These are phyloP conservation scores for Ogataea pilisensis DNA, from an alignment of 805 yeast genomes.

Conservation along the genomic window DNA sequence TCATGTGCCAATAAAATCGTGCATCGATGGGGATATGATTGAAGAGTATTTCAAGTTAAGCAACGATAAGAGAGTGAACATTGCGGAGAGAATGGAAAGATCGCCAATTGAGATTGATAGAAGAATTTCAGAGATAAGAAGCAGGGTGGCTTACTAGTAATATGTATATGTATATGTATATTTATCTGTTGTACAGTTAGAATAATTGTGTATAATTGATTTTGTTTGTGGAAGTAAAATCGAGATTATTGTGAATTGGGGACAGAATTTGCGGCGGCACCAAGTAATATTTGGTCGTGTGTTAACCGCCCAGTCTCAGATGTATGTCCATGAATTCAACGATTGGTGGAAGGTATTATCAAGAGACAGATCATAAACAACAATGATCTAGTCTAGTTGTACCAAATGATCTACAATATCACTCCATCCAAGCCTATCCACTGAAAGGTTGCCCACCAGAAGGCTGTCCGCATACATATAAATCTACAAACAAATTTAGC, in stretches of 20 bases:
- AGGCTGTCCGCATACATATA: neutral
- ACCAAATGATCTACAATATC: neutral
- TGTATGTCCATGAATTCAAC: no score
- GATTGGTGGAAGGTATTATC: no score
- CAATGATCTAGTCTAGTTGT: no score
- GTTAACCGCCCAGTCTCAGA: no score
- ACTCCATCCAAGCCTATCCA: neutral
- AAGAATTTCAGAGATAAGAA: conserved; percentile 49
- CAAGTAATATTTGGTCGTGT: neutral
- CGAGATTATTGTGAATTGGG: no score
- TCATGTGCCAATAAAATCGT: conserved; percentile 72
- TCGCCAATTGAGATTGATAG: conserved; percentile 46
- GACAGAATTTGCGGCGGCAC: no score
- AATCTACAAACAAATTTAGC: no score
- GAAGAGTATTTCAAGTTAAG: conserved; percentile 47
- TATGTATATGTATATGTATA: neutral
- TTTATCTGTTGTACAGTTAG: no score
- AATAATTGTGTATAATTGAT: no score
- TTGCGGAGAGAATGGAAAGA: conserved; percentile 42
- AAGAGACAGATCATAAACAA: no score
- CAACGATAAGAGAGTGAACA: conserved; percentile 32
- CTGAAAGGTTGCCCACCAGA: no score
- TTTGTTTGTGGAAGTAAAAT: no score
- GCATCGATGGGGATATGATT: conserved; percentile 85
- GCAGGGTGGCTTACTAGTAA: conserved; percentile 30